These are phyloP conservation scores for Cladophialophora yegresii DNA, from an alignment of 2,329 filamentous ascomycete species.

Conservation along the genomic window DNA sequence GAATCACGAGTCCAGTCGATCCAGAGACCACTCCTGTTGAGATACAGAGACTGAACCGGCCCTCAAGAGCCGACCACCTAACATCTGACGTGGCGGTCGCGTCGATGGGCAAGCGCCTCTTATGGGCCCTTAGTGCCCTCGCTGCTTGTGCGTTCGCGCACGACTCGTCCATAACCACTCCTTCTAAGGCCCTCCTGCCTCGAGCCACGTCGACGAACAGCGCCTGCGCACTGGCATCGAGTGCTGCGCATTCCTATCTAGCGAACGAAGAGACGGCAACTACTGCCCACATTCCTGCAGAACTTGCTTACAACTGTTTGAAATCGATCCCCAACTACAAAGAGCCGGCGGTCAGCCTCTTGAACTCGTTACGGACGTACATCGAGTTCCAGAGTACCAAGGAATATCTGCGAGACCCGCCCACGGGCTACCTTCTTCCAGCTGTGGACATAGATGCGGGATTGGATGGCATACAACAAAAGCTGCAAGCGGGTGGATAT, in stretches of 20 bases:
- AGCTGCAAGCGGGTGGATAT: conserved; percentile 48
- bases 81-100: not conserved
- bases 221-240: conserved; percentile 24
- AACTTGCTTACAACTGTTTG: conserved; percentile 32
- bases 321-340: conserved; percentile 28
- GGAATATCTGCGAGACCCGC: conserved; percentile 56
- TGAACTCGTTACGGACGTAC: conserved; percentile 31
- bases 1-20: not conserved
- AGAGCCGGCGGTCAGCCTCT: conserved; percentile 24
- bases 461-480: conserved; percentile 51
- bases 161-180: conserved; percentile 11
- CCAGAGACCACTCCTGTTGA: not conserved
- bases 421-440: conserved; percentile 54
- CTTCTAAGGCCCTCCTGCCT: conserved; percentile 14
- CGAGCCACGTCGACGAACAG: conserved; percentile 20
- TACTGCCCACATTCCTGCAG: conserved; percentile 13
- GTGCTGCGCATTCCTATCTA: conserved; percentile 15
- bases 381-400: conserved; percentile 54
- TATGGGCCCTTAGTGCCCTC: conserved; percentile 7
- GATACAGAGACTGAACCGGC: not conserved
- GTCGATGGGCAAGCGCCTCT: conserved; percentile 16
- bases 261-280: conserved; percentile 5
- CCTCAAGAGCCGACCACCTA: not conserved
- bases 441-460: conserved; percentile 47
- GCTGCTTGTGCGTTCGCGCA: conserved; percentile 4